Evolutionary conservation across 768 basidiomycete genomes (phyloP).

Genomic region (Suillus sp.): DNA sequence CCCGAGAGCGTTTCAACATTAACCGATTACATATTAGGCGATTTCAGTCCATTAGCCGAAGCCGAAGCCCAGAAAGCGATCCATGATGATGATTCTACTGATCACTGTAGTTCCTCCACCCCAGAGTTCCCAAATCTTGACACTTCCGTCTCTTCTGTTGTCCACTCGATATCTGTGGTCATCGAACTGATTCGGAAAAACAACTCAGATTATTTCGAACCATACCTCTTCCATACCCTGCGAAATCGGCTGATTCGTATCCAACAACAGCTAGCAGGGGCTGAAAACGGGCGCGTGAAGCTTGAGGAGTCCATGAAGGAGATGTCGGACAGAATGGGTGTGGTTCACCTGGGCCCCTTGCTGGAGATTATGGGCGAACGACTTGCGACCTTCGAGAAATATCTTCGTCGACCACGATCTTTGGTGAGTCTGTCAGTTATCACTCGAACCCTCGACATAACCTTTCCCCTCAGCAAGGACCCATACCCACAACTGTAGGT

Average conservation of each 20-base stretch:
- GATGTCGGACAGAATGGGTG: conserved; percentile 82
- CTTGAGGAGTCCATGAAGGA: conserved; percentile 75
- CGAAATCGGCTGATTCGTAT: conserved; percentile 88
- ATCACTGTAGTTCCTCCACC: conserved; percentile 14
- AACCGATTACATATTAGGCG: conserved; percentile 73
- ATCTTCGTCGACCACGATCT: conserved; percentile 73
- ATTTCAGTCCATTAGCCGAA: conserved; percentile 43
- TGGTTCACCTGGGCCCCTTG: conserved; percentile 88
- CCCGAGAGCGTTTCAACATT: conserved; percentile 71
- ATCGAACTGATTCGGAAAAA: conserved; percentile 96
- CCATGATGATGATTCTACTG: conserved; percentile 17
- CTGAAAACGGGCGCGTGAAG: conserved; percentile 63
- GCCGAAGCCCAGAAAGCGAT: conserved; percentile 16
- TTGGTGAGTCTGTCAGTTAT: conserved; percentile 50
- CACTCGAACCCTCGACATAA: conserved; percentile 18
- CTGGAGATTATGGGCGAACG: conserved; percentile 71
- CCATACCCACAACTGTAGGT: conserved; percentile 75
- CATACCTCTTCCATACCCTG: conserved; percentile 92
- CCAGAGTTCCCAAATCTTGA: conserved; percentile 42
- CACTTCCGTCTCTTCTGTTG: conserved; percentile 74
- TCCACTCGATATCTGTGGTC: conserved; percentile 84
- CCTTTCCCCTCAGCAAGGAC: conserved; percentile 51
- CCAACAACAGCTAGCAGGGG: conserved; percentile 65
- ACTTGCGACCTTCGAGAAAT: conserved; percentile 68
- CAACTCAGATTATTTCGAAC: conserved; percentile 98